Evolutionary conservation across 1,139 yeast genomes (phyloP), one percentile per base, ranked within the genome.

Genomic region (Suhomyces coccinellae): DNA sequence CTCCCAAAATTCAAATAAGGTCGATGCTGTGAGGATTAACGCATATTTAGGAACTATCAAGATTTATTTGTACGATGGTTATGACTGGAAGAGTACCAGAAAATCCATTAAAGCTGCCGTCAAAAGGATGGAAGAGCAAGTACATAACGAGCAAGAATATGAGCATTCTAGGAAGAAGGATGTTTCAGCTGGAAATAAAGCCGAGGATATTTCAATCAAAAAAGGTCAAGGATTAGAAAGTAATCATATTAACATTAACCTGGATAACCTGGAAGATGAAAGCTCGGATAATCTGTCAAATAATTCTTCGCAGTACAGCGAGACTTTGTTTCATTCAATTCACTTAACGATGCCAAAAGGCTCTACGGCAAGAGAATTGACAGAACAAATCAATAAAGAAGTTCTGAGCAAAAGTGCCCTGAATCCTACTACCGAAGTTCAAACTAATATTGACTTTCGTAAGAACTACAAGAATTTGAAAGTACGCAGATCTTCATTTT

Each of bases 31-130:
- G 3, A 61, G 59, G 36, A 33, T 72, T 22, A 66, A 65, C 41
- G 50, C 73, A 6, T 70, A 69, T 45, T 56, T 77, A 9, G 59
- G 72, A 6, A 73, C 71, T 38, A 62, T 75, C 0, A 64, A 64
- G 4, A 66, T 93, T 48, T 82, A 78, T 47, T 65, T 93, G 33
- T 83, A 80, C 60, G 99, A 93, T 67, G 99, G 99, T 0, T 93
- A 84, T 58, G 99, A 93, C 60, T 90, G 98, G 96, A 79, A 79
- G 46, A 81, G 80, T 40, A 89, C 98, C 0, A 73, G 96, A 49
- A 75, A 73, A 34, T 74, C 82, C 0, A 84, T 93, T 24, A 70
- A 75, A 17, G 77, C 75, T 6, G 87, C 88, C 0, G 84, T 91
- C 0, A 75, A 75, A 45, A 66, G 77, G 30, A 80, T 87, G 12